phyloP scores from a whole-genome alignment of 164 flowering plant species.

The Liquidambar formosana region DNA sequence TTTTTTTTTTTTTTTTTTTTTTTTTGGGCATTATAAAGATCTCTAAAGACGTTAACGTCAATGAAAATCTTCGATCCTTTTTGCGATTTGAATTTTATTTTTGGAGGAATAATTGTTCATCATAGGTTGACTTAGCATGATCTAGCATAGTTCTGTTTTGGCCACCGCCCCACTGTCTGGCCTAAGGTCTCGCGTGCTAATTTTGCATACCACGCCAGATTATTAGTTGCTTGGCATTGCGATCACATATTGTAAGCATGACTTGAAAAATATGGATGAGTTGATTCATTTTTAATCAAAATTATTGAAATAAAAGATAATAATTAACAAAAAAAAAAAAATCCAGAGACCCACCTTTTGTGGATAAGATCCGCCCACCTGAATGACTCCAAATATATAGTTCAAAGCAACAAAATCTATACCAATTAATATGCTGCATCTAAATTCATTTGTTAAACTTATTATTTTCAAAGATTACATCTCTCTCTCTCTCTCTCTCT shows the following conservation, averaged over 20 bases:
- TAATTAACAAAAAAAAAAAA: not conserved
- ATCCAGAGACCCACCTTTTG: no score
- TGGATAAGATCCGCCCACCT: no score
- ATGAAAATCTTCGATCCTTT: no score
- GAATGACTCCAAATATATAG: no score
- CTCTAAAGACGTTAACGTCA: no score
- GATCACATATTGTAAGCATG: slow-evolving; percentile 1
- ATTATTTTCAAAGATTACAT: no score
- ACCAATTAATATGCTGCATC: no score
- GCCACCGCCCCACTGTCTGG: not conserved
- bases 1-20: no score
- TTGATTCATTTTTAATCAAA: not conserved
- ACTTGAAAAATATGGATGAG: not conserved
- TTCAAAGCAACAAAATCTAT: no score
- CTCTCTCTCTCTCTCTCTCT: no score
- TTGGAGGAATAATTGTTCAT: slow-evolving; percentile 31
- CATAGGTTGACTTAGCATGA: slow-evolving; percentile 23
- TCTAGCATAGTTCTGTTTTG: not conserved
- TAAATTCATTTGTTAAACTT: no score
- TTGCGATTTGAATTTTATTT: not conserved
- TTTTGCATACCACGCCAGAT: not conserved
- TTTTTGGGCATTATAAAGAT: not conserved
- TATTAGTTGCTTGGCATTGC: slow-evolving; percentile 2
- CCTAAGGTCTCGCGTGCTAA: slow-evolving; percentile 15
- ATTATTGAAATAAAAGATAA: no score